phyloP scores from a whole-genome alignment of 495 filamentous ascomycete genomes.

The Hyaloscypha hepaticicola region DNA sequence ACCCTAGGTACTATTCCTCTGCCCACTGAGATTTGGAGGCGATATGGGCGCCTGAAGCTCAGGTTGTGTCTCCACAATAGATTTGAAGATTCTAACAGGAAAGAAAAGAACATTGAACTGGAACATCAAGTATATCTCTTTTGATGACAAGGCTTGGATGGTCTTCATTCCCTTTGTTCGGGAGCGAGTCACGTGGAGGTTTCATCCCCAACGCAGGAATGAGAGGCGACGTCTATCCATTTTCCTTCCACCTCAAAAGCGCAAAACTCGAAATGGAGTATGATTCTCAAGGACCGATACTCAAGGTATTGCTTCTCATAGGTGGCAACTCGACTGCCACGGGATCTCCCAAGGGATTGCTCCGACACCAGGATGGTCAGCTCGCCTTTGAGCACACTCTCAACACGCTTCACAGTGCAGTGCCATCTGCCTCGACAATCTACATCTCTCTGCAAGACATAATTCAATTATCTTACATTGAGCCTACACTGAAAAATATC shows the following conservation, averaged over 20 bases:
- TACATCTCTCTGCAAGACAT: constrained; percentile 29
- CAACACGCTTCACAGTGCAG: constrained; percentile 21
- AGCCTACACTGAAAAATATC: constrained; percentile 2
- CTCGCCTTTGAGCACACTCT: constrained; percentile 28
- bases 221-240: neutral
- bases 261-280: constrained; percentile 11
- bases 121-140: no score
- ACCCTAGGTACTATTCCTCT: no score
- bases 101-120: no score
- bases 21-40: no score
- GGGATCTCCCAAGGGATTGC: constrained; percentile 30
- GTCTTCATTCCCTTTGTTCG: neutral
- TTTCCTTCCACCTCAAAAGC: neutral
- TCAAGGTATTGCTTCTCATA: constrained; percentile 27
- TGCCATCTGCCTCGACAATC: constrained; percentile 26
- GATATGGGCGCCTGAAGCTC: no score
- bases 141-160: no score
- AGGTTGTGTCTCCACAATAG: neutral
- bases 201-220: no score
- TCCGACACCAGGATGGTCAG: constrained; percentile 18
- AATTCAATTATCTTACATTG: neutral
- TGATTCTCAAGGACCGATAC: neutral
- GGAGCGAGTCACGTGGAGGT: neutral
- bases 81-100: neutral
- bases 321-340: constrained; percentile 31